phyloP scores from a whole-genome alignment of 2,329 filamentous ascomycete genomes.

The Sphaceloma murrayae region DNA sequence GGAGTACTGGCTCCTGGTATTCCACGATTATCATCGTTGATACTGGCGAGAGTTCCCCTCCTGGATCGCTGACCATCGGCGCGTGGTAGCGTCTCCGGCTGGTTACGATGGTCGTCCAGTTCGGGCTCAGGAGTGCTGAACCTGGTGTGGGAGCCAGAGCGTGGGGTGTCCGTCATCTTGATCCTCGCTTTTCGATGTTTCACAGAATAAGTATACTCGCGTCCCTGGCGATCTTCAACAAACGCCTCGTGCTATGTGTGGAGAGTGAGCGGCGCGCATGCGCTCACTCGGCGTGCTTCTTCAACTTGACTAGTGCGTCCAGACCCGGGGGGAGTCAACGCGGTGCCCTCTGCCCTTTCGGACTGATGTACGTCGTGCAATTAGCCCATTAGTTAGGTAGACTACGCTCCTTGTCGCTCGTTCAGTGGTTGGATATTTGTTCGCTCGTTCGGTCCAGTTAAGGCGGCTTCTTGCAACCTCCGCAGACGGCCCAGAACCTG shows the following conservation, averaged over 20 bases:
- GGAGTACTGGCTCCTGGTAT: slow-evolving; percentile 40
- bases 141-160: slow-evolving; percentile 58
- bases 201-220: not conserved
- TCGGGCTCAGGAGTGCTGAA: slow-evolving; percentile 68
- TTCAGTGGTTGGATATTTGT: too few species aligned
- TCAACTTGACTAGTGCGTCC: slow-evolving; percentile 37
- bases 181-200: slow-evolving; percentile 23
- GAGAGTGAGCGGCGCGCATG: slow-evolving; percentile 44
- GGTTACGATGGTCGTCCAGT: slow-evolving; percentile 78
- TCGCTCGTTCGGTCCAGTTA: slow-evolving; percentile 75
- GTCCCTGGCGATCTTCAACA: not conserved
- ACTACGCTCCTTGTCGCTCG: slow-evolving; percentile 23
- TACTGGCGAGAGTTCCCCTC: slow-evolving; percentile 64
- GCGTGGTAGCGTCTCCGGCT: slow-evolving; percentile 51
- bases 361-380: slow-evolving; percentile 38
- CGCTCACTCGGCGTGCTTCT: slow-evolving; percentile 42
- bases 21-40: slow-evolving; percentile 40
- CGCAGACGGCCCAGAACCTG: slow-evolving; percentile 85
- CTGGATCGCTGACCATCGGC: slow-evolving; percentile 40
- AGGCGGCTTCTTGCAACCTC: slow-evolving; percentile 95
- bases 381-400: slow-evolving; percentile 30
- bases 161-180: slow-evolving; percentile 46
- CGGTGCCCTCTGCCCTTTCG: slow-evolving; percentile 34
- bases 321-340: not conserved
- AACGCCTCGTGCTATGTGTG: slow-evolving; percentile 6